Percentiles rank a stretch among this genome's conserved stretches.
phyloP scores from a whole-genome alignment of 306 rosid genomes.

The Carpinus fangiana region DNA sequence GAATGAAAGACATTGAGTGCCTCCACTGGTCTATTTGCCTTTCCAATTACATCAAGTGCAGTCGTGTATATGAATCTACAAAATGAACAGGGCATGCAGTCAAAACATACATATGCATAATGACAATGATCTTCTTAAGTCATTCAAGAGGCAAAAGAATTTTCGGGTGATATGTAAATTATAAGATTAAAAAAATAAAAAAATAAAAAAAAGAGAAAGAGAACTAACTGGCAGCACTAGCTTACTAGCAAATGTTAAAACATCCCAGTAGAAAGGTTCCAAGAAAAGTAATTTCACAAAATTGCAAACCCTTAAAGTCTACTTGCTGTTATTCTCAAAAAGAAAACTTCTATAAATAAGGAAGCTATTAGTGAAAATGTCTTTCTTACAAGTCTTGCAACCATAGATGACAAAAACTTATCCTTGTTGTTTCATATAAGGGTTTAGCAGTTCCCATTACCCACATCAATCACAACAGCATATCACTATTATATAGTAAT shows the following conservation, averaged over 20 bases:
- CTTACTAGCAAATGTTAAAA: background rate
- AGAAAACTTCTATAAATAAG: background rate
- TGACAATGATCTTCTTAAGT: constrained; percentile 1
- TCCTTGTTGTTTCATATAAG: background rate
- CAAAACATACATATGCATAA: background rate
- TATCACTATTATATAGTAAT: background rate
- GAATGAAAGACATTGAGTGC: constrained; percentile 76
- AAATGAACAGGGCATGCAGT: constrained; percentile 6
- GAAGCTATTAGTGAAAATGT: background rate
- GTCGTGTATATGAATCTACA: constrained; percentile 77
- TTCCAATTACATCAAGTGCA: constrained; percentile 90
- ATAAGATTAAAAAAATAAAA: background rate
- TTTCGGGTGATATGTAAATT: background rate
- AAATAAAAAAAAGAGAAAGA: background rate
- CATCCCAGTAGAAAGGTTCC: background rate
- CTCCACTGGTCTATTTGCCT: constrained; percentile 89
- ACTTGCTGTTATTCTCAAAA: background rate
- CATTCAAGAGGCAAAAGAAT: background rate
- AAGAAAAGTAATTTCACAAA: background rate
- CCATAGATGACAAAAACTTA: background rate
- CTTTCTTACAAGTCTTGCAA: background rate
- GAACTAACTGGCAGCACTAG: background rate
- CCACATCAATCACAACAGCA: background rate
- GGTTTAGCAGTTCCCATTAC: background rate
- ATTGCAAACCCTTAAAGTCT: background rate